Evolutionary conservation across 257 asterid species (phyloP).

Genomic region (Solanum lycopersicoides): DNA sequence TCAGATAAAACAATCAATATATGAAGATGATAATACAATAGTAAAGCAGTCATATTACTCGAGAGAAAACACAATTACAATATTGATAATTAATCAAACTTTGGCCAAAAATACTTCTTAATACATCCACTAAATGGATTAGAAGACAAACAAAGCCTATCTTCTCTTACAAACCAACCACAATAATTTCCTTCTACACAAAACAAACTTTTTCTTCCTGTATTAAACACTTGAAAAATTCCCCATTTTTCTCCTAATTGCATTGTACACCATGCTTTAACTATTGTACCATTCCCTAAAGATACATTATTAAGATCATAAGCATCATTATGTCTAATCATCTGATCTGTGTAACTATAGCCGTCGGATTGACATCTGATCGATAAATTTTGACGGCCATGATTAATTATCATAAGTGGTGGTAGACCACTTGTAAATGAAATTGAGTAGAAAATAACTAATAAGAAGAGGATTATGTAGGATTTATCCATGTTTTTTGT

Average conservation of each 20-base stretch:
- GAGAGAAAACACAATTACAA: not conserved
- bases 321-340: not conserved
- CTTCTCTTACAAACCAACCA: not conserved
- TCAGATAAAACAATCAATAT: not conserved
- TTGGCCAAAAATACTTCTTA: not conserved
- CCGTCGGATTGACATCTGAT: not conserved
- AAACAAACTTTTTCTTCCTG: not conserved
- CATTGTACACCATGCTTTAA: not conserved
- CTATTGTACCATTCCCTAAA: not conserved
- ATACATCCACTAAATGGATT: not conserved
- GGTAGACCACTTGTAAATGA: not conserved
- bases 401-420: not conserved
- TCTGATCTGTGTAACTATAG: not conserved
- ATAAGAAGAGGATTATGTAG: not conserved
- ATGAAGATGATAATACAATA: not conserved
- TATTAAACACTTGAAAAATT: not conserved
- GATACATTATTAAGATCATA: not conserved
- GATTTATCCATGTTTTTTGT: not conserved
- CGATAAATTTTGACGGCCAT: not conserved
- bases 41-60: not conserved
- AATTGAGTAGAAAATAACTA: not conserved
- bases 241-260: not conserved
- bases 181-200: not conserved
- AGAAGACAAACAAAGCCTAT: not conserved
- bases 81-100: not conserved